Evolutionary conservation across 2,329 filamentous ascomycete genomes (phyloP).

Genomic region (Aureobasidium leucospermi): DNA sequence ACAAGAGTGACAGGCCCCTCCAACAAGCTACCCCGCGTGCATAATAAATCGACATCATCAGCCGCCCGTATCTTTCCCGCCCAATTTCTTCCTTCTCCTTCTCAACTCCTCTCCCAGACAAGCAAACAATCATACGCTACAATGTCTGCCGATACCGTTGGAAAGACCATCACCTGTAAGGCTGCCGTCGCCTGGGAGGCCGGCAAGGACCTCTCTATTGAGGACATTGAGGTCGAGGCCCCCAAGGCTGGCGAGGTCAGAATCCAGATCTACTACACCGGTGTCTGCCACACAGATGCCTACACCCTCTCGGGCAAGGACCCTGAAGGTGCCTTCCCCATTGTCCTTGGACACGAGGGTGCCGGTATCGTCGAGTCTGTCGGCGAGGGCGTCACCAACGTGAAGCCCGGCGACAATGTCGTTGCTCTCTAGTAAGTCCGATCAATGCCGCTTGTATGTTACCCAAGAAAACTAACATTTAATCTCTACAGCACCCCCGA

Average conservation of each 20-base stretch:
- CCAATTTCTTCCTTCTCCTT: slow-evolving; percentile 6
- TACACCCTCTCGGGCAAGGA: slow-evolving; percentile 96
- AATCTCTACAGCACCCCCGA: slow-evolving; percentile 70
- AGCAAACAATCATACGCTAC: slow-evolving; percentile 20
- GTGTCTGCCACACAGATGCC: slow-evolving; percentile 98
- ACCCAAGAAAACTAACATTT: slow-evolving; percentile 18
- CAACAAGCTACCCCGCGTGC: slow-evolving; percentile 12
- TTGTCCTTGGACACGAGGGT: slow-evolving; percentile 84
- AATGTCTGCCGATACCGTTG: slow-evolving; percentile 49
- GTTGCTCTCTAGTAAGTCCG: slow-evolving; percentile 70
- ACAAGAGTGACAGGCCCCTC: slow-evolving; percentile 4
- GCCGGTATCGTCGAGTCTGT: slow-evolving; percentile 89
- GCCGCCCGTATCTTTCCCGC: slow-evolving; percentile 10
- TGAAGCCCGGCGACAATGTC: slow-evolving; percentile 89
- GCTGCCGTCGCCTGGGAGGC: slow-evolving; percentile 97
- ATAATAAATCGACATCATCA: slow-evolving; percentile 14
- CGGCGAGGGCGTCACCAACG: slow-evolving; percentile 88
- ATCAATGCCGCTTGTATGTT: neutral
- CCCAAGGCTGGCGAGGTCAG: slow-evolving; percentile 91
- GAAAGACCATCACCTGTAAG: slow-evolving; percentile 81
- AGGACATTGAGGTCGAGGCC: slow-evolving; percentile 86
- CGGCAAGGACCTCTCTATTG: slow-evolving; percentile 77
- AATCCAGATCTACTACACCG: slow-evolving; percentile 94
- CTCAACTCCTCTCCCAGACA: slow-evolving; percentile 5
- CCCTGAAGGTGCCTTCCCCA: slow-evolving; percentile 87